Evolutionary conservation across 306 rosid species (phyloP).

Genomic region (Prunus mira): DNA sequence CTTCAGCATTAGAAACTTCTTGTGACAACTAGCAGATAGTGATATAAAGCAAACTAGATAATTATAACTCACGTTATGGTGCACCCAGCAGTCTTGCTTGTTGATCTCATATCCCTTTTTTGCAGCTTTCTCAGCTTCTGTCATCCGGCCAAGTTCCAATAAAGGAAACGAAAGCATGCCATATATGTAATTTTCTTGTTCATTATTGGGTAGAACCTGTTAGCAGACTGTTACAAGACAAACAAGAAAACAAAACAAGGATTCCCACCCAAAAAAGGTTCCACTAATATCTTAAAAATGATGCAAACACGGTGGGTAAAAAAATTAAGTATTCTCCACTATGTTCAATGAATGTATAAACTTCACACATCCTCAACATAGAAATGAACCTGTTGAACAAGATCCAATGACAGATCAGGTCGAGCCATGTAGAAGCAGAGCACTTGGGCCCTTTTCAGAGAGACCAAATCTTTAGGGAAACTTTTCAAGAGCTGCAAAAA

Average conservation of each 20-base stretch:
- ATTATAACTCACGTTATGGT: constrained; percentile 67
- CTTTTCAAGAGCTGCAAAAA: constrained; percentile 58
- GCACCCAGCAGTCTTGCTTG: constrained; percentile 73
- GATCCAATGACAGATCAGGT: constrained; percentile 54
- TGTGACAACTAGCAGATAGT: constrained; percentile 1
- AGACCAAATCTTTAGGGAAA: constrained; percentile 74
- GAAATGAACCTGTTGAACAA: constrained; percentile 67
- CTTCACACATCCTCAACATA: background rate
- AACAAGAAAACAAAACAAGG: background rate
- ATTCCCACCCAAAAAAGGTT: background rate
- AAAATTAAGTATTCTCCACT: background rate
- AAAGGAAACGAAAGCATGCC: constrained; percentile 92
- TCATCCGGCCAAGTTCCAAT: constrained; percentile 73
- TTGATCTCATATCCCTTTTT: constrained; percentile 67
- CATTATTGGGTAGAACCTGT: constrained; percentile 72
- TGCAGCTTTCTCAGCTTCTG: constrained; percentile 82
- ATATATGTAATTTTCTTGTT: constrained; percentile 60
- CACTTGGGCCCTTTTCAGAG: constrained; percentile 80
- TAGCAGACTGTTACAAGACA: constrained; percentile 6
- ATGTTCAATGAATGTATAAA: constrained; percentile 4
- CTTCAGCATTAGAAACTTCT: constrained; percentile 1
- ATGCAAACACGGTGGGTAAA: background rate
- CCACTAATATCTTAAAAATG: background rate
- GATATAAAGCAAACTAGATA: background rate
- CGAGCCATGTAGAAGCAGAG: constrained; percentile 73